Evolutionary conservation across 108 stramenopile species (phyloP).

Genomic region (Skeletonema tropicum): DNA sequence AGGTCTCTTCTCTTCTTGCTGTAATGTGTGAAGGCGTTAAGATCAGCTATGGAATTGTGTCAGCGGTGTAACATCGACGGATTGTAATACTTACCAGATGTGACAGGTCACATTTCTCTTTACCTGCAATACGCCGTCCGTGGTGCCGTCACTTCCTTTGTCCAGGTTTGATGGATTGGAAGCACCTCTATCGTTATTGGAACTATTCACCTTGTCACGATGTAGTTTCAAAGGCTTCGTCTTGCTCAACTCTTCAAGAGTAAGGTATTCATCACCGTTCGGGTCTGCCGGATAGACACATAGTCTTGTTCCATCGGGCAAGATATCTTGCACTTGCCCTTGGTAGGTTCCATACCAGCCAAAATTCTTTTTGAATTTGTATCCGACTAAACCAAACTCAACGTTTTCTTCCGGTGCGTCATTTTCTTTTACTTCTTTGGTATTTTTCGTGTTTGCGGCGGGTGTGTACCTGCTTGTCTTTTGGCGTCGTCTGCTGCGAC

Average conservation of each 20-base stretch:
- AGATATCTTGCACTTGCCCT: neutral
- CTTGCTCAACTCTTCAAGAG: neutral
- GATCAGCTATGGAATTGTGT: neutral
- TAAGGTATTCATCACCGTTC: neutral
- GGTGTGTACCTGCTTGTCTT: neutral
- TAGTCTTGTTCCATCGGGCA: neutral
- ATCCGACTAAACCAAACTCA: neutral
- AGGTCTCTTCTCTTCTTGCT: slow-evolving; percentile 1
- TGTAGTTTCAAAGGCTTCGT: neutral
- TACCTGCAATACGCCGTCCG: neutral
- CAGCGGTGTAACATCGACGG: neutral
- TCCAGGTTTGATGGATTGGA: neutral
- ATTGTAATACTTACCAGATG: neutral
- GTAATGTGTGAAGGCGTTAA: neutral
- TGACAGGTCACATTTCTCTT: slow-evolving; percentile 2
- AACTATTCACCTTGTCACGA: neutral
- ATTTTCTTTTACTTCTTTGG: neutral
- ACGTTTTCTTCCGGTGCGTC: neutral
- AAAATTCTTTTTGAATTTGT: neutral
- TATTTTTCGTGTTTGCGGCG: neutral
- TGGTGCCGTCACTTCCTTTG: neutral
- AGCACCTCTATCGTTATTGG: neutral
- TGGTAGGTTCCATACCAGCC: neutral
- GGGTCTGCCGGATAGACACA: neutral
- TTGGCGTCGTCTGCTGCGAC: neutral